Conservation (phyloP, 2,329 filamentous ascomycete species). For the Aspergillus brasiliensis region DNA sequence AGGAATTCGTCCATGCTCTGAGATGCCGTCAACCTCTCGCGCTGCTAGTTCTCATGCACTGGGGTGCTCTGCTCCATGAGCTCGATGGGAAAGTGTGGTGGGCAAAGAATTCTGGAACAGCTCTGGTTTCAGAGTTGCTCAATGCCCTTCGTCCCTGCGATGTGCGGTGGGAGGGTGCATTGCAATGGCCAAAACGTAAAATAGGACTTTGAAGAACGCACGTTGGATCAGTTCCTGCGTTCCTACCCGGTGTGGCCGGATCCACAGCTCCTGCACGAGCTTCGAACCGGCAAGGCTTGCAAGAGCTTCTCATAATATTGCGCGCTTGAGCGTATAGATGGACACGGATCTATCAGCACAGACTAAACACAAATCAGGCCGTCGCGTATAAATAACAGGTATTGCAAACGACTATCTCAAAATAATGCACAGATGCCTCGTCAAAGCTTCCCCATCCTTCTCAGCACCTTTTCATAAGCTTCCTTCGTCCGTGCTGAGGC, state of each 20-base stretch:
- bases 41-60: constrained; percentile 39
- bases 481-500: constrained; percentile 24
- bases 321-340: background rate
- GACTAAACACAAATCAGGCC: background rate
- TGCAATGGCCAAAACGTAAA: constrained; percentile 35
- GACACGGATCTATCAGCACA: background rate
- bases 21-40: constrained; percentile 33
- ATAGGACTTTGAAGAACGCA: constrained; percentile 26
- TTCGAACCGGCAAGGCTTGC: background rate
- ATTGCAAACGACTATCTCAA: background rate
- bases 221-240: background rate
- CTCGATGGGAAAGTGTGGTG: constrained; percentile 38
- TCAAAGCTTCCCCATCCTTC: constrained; percentile 25
- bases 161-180: constrained; percentile 28
- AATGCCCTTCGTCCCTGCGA: constrained; percentile 23
- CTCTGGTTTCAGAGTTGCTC: constrained; percentile 32
- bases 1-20: constrained; percentile 35
- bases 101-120: constrained; percentile 36
- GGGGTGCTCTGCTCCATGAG: constrained; percentile 37
- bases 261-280: background rate
- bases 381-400: background rate
- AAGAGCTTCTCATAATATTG: background rate
- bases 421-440: background rate
- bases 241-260: no score
- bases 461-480: constrained; percentile 21